A percentile compares a stretch with the other conserved stretches of the same genome.
Evolutionary conservation across 129 eudicot species (phyloP).

Genomic region (sunflower (Helianthus annuus)): HanXRQr2.0-SUNRISE NC_035436.2:156092299-156092798

Average conservation of each 20-base stretch:
- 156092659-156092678: slow-evolving; percentile 27
- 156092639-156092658: slow-evolving; percentile 8
- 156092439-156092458: slow-evolving; percentile 8
- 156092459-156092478: not conserved
- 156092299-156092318: slow-evolving; percentile 16
- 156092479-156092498: slow-evolving; percentile 33
- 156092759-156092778: slow-evolving; percentile 65
- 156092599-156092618: slow-evolving; percentile 35
- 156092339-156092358: slow-evolving; percentile 65
- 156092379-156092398: slow-evolving; percentile 83
- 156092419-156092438: slow-evolving; percentile 59
- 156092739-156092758: slow-evolving; percentile 56
- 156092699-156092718: slow-evolving; percentile 35
- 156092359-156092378: slow-evolving; percentile 82
- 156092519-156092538: slow-evolving; percentile 20
- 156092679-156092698: slow-evolving; percentile 23
- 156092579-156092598: slow-evolving; percentile 23
- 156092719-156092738: slow-evolving; percentile 42
- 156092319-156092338: slow-evolving; percentile 25
- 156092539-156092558: slow-evolving; percentile 31
- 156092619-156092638: slow-evolving; percentile 35
- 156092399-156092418: slow-evolving; percentile 89
- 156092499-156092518: slow-evolving; percentile 19
- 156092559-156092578: slow-evolving; percentile 31
- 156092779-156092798: slow-evolving; percentile 86